Conservation (phyloP, 2,329 filamentous ascomycete species). For the Exophiala xenobiotica region DNA sequence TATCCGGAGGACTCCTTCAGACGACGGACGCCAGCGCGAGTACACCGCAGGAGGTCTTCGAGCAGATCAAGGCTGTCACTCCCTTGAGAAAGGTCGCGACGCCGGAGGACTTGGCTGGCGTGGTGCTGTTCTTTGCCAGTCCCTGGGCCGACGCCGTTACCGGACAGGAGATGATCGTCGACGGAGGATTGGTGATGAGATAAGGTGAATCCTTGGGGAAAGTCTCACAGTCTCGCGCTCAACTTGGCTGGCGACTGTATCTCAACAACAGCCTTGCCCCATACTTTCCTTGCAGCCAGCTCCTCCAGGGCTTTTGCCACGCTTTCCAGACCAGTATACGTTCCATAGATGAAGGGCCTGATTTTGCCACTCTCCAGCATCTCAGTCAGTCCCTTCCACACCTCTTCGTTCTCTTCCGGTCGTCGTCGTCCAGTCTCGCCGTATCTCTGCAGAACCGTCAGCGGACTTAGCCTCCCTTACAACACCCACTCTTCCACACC, state of each 20-base stretch:
- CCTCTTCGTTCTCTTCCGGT: slow-evolving; percentile 47
- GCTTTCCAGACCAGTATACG: slow-evolving; percentile 52
- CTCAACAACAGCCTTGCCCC: slow-evolving; percentile 58
- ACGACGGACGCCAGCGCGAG: slow-evolving; percentile 25
- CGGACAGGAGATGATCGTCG: slow-evolving; percentile 27
- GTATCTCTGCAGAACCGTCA: slow-evolving; percentile 49
- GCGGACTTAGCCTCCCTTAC: no score
- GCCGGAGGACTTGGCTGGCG: slow-evolving; percentile 25
- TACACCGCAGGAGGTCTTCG: slow-evolving; percentile 25
- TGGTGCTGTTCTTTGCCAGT: slow-evolving; percentile 28
- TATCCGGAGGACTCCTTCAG: slow-evolving; percentile 23
- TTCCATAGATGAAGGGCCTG: slow-evolving; percentile 52
- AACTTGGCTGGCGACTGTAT: slow-evolving; percentile 31
- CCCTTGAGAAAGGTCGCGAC: slow-evolving; percentile 26
- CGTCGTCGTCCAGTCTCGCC: slow-evolving; percentile 56
- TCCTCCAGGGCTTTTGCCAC: slow-evolving; percentile 54
- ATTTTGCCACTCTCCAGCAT: slow-evolving; percentile 51
- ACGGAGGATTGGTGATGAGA: slow-evolving; percentile 27
- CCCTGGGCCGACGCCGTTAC: slow-evolving; percentile 21
- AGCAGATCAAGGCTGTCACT: slow-evolving; percentile 25
- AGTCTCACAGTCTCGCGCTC: slow-evolving; percentile 20
- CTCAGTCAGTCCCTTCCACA: slow-evolving; percentile 53
- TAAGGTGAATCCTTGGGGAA: slow-evolving; percentile 5
- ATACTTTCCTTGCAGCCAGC: slow-evolving; percentile 50
- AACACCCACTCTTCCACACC: no score